Conservation (phyloP, 2,329 filamentous ascomycete species). For the Metarhizium guizhouense region DNA sequence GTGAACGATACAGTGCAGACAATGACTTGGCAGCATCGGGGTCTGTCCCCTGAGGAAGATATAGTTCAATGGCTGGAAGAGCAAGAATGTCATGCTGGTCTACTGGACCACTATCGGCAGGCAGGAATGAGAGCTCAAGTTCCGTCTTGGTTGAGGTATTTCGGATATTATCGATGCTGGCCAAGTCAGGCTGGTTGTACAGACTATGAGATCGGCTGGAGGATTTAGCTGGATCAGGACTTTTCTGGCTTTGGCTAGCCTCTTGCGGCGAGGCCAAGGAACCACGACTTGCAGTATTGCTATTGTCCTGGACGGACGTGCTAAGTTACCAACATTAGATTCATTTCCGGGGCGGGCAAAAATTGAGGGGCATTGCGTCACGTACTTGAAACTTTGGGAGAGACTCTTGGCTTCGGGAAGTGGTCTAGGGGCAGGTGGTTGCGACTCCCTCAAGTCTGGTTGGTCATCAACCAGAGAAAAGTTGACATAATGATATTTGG, state of each 20-base stretch:
- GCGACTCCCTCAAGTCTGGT: constrained; percentile 35
- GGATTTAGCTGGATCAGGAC: constrained; percentile 5
- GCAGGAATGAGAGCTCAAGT: constrained; percentile 52
- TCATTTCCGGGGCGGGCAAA: neutral
- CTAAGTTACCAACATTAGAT: constrained; percentile 20
- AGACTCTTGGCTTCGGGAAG: constrained; percentile 39
- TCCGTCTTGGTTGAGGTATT: constrained; percentile 48
- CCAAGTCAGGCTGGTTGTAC: constrained; percentile 50
- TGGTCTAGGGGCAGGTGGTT: constrained; percentile 36
- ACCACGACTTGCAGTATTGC: constrained; percentile 15
- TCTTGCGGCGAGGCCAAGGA: constrained; percentile 20
- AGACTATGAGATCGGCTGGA: constrained; percentile 33
- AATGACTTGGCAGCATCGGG: constrained; percentile 78
- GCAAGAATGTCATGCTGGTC: constrained; percentile 60
- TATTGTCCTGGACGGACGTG: constrained; percentile 17
- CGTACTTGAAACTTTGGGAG: constrained; percentile 42
- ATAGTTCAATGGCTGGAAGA: constrained; percentile 79
- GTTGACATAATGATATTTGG: constrained; percentile 91
- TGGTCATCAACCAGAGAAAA: constrained; percentile 53
- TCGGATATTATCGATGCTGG: constrained; percentile 49
- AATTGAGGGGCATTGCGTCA: neutral
- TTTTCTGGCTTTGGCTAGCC: constrained; percentile 13
- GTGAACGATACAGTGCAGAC: constrained; percentile 80
- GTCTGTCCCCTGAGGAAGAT: constrained; percentile 75
- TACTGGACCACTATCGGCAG: constrained; percentile 41